These are phyloP conservation scores for Metschnikowia anglica DNA, from an alignment of 805 yeast species.

Conservation along the genomic window DNA sequence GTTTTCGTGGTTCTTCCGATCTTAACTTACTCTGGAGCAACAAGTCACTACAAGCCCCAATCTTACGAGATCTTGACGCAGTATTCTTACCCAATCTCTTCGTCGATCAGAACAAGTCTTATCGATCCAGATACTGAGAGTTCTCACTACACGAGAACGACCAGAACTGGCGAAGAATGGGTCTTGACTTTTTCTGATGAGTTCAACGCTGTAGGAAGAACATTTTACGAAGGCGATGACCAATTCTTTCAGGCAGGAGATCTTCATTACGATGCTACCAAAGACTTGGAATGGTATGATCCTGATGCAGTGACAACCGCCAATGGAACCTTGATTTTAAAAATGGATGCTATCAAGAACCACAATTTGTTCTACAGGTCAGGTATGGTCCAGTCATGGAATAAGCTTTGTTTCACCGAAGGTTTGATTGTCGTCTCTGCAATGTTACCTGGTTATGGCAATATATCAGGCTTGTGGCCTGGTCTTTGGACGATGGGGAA, in stretches of 20 bases:
- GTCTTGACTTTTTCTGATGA: conserved; percentile 84
- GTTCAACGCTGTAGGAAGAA: conserved; percentile 84
- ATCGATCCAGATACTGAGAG: conserved; percentile 74
- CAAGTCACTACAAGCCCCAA: conserved; percentile 28
- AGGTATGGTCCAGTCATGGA: conserved; percentile 93
- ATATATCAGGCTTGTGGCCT: conserved; percentile 88
- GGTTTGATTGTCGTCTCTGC: conserved; percentile 79
- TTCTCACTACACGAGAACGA: conserved; percentile 47
- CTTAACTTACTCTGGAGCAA: conserved; percentile 74
- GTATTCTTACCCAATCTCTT: conserved; percentile 56
- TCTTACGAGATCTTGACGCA: conserved; percentile 49
- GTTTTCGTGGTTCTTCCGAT: conserved; percentile 81
- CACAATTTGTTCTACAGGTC: conserved; percentile 81
- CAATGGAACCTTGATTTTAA: conserved; percentile 65
- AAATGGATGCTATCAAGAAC: conserved; percentile 79
- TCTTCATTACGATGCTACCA: conserved; percentile 80
- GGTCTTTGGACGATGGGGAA: conserved; percentile 96
- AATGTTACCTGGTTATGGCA: conserved; percentile 75
- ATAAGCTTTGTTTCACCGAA: conserved; percentile 82
- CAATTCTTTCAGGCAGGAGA: conserved; percentile 88
- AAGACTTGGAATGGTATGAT: conserved; percentile 91
- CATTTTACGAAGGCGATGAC: conserved; percentile 88
- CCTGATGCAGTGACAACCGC: conserved; percentile 85
- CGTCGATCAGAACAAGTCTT: conserved; percentile 59
- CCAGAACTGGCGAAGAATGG: conserved; percentile 47